Base-by-base conservation (phyloP, 2,329 filamentous ascomycete species). In the Trichoderma brevicompactum region DNA sequence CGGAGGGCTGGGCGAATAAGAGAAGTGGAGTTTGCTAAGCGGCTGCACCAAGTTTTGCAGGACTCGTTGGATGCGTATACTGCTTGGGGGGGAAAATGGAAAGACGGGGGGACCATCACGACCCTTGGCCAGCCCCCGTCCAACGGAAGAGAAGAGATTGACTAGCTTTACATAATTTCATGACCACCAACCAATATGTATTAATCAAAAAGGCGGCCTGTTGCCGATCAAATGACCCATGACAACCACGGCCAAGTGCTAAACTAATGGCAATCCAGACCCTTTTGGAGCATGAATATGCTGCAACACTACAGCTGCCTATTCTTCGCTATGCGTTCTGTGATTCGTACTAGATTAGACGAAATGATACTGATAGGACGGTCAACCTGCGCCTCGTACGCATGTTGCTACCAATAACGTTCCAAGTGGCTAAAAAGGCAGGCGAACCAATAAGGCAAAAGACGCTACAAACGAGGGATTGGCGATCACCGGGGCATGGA, bases 321-420 rank as follows among this genome's bases (percentile, higher is more conserved):
- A 6, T n/a, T 38, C 34, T 60, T 17, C 28, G 48, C 55, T 38
- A 48, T 59, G 13, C 3, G 50, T 17, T 19, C 19, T 40, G 44
- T 60, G 56, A 50, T 50, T 60, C 56, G 56, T 49, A n/a, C 19
- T 41, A 32, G 36, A 60, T 50, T 28, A n/a, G 56, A 41, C 40
- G 17, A 49, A 38, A 50, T 17, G 43, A 41, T 50, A 7, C 36
- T 50, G 56, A 49, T 60, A 60, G 44, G 56, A 60, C 32, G 28
- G 44, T 15, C 15, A 60, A 28, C 38, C 56, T 40, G 34, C 56
- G 46, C 32, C 56, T 60, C 23, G 34, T 6, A 50, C 56, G 41
- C 13, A 13, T 28, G 34, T 34, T n/a, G 19, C 44, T n/a, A 40
- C 56, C 43, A 49, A 38, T 38, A 23, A 23, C 12, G 23, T 43